These are phyloP conservation scores for Verticillium klebahnii DNA, from an alignment of 2,329 filamentous ascomycete species.

Conservation along the genomic window DNA sequence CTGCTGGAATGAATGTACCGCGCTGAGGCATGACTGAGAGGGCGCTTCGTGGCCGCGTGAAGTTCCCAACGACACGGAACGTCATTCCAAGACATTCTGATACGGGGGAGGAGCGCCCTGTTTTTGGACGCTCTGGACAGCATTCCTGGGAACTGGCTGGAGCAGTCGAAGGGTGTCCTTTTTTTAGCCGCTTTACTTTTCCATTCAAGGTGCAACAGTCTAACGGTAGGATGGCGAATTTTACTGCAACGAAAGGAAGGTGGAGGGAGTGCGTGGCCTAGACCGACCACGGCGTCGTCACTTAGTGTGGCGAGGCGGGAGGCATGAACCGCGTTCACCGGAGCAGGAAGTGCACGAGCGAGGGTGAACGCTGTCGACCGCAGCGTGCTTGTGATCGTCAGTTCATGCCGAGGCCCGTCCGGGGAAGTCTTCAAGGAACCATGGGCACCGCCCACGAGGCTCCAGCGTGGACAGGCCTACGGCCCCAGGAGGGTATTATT, in stretches of 20 bases:
- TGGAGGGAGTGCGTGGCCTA: background rate
- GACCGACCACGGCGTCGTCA: background rate
- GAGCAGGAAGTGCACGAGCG: background rate
- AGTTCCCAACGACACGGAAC: background rate
- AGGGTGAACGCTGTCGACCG: background rate
- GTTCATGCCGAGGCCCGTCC: background rate
- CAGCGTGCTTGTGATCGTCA: background rate
- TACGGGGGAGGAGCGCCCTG: background rate
- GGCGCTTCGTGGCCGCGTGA: background rate
- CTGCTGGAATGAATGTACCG: background rate
- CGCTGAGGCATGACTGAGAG: background rate
- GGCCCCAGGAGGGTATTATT: background rate
- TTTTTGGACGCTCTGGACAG: background rate
- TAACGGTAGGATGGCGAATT: background rate
- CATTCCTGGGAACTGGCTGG: background rate
- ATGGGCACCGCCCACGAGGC: background rate
- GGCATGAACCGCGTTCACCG: background rate
- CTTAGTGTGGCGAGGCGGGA: background rate
- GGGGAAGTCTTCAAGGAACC: background rate
- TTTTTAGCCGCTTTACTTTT: background rate
- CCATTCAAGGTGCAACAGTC: background rate
- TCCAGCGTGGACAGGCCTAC: background rate
- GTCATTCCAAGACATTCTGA: background rate
- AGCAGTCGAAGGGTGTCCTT: background rate
- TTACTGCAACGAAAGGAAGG: background rate